Base-by-base conservation (phyloP, 441 rosid genomes). In the Mallotus japonicus region DNA sequence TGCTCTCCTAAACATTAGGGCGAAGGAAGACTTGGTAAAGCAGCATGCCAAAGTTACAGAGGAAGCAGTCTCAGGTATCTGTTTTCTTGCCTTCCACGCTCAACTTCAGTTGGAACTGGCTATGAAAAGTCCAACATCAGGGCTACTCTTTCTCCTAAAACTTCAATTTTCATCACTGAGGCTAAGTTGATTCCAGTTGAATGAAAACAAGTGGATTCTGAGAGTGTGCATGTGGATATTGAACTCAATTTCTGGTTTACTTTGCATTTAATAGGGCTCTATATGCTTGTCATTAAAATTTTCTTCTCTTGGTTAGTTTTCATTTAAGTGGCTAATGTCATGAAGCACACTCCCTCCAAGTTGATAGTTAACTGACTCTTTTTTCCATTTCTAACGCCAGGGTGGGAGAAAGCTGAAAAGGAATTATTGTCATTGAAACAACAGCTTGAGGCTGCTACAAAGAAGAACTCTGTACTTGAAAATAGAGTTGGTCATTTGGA, bases 41-140 rank as follows among this genome's bases (percentile, higher is more conserved):
- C 97, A 94, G 74, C 97, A 94, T 82, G 85, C 95, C 62, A 92
- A 87, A 84, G 97, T 94, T 72, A 94, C 99, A 62, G 99, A 94
- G 78, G 99, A 94, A 86, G 99, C 99, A 72, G 94, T 94, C 67
- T 75, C 92, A 60, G 99, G 98, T 88, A 75, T 72, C 19, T 24
- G 9, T 16, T 40, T 53, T 63, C 56, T 51, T 44, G 2, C 6
- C 34, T 37, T 12, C 32, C 60, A 5, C 1, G 10, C 46, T 46
- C 50, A 1, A 60, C 47, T 63, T 42, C 50, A 40, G 51, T 9
- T 24, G 28, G 28, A 24, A 24, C 1, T 24, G 28, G 28, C 2
- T 24, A 24, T 24, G 28, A 24, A 24, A 24, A n/a, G 28, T 9
- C 56, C 58, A 49, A 74, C 42, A 8, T 69, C 59, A 24, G 17